Evolutionary conservation across 257 asterid genomes (phyloP).

Genomic region (Nicotiana benthamiana): DNA sequence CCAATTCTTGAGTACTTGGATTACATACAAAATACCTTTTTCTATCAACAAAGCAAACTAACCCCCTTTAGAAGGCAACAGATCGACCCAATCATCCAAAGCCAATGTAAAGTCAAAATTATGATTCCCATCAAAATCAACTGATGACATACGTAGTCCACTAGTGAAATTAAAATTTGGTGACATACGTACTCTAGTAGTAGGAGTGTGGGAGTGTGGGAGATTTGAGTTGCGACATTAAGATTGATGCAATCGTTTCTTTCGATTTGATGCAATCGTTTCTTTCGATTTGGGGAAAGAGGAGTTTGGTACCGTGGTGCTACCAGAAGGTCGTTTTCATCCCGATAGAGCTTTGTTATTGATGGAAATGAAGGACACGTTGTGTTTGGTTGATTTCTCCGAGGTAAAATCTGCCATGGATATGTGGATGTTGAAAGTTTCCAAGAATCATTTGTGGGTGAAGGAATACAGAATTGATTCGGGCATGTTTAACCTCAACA

Average conservation of each 20-base stretch:
- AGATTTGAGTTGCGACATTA: conserved; percentile 25
- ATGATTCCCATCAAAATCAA: too few relatives aligned
- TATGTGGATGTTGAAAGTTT: conserved; percentile 47
- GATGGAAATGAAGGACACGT: conserved; percentile 39
- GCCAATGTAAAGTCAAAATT: too few relatives aligned
- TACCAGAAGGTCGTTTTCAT: conserved; percentile 46
- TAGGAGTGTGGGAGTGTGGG: too few relatives aligned
- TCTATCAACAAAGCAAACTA: too few relatives aligned
- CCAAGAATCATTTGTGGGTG: conserved; percentile 33
- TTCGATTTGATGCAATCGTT: conserved; percentile 45
- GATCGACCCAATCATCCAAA: too few relatives aligned
- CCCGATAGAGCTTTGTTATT: conserved; percentile 45
- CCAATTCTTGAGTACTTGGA: too few relatives aligned
- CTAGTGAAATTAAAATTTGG: too few relatives aligned
- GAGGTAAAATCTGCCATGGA: conserved; percentile 30
- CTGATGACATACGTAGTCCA: too few relatives aligned
- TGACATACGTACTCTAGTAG: too few relatives aligned
- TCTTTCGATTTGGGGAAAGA: conserved; percentile 41
- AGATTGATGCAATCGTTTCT: conserved; percentile 39
- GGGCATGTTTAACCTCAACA: conserved; percentile 25
- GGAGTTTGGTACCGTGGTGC: conserved; percentile 40
- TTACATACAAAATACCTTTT: too few relatives aligned
- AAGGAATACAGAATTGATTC: conserved; percentile 34
- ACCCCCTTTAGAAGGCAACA: too few relatives aligned
- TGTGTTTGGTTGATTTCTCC: conserved; percentile 43